Conservation (phyloP, 768 basidiomycete genomes). For the Asterophora parasitica region DNA sequence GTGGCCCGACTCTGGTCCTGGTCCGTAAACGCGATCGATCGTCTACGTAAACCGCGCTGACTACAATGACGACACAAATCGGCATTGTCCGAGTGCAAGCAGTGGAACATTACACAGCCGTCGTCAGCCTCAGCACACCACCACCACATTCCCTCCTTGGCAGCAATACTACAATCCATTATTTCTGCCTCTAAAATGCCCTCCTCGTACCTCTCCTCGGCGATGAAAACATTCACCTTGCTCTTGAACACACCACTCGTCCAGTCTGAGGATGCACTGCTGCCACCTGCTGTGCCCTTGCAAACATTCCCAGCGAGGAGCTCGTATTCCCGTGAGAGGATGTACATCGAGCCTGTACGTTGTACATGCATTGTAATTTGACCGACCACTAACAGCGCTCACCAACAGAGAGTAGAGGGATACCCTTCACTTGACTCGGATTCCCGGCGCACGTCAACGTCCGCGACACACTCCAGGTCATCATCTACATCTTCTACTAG, state of each 20-base stretch:
- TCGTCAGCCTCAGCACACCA: too few species aligned
- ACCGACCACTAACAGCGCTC: not conserved
- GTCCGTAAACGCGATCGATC: not conserved
- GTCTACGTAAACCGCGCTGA: not conserved
- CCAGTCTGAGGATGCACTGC: conserved; percentile 19
- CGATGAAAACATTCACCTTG: conserved; percentile 25
- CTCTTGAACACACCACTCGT: conserved; percentile 33
- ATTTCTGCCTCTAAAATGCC: conserved; percentile 7
- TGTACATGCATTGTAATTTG: not conserved
- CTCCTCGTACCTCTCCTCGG: conserved; percentile 18
- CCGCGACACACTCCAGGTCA: conserved; percentile 1
- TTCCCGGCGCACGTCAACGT: not conserved
- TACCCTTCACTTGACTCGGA: not conserved
- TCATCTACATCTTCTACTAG: not conserved
- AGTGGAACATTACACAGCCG: too few species aligned
- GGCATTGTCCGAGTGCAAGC: not conserved
- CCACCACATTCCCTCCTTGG: not conserved
- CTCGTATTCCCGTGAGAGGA: not conserved
- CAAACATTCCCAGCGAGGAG: conserved; percentile 16
- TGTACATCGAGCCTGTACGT: conserved; percentile 5
- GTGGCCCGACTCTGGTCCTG: too few species aligned
- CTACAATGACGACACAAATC: conserved; percentile 3
- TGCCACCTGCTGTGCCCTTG: conserved; percentile 22
- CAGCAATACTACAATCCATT: too few species aligned
- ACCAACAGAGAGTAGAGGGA: not conserved